Conservation (phyloP, 2,329 filamentous ascomycete species). For the Stachybotrys elegans region DNA sequence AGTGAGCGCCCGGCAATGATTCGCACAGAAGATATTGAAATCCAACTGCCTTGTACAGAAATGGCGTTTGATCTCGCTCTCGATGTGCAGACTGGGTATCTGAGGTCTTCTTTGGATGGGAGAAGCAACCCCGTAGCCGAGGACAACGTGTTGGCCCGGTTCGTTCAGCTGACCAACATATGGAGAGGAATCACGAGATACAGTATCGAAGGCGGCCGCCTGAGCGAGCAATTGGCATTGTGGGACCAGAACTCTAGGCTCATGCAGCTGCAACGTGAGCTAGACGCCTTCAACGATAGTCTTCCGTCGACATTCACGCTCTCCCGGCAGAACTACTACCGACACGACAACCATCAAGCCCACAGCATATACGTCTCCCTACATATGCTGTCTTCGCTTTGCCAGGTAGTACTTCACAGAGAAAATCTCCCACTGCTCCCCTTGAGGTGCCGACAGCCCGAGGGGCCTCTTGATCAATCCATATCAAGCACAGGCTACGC, state of each 20-base stretch:
- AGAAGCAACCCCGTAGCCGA: conserved; percentile 20
- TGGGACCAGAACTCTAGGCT: conserved; percentile 56
- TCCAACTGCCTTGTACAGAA: conserved; percentile 65
- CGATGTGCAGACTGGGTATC: conserved; percentile 48
- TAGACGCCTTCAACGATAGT: conserved; percentile 30
- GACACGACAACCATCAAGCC: conserved; percentile 59
- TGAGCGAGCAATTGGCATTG: conserved; percentile 47
- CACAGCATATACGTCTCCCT: conserved; percentile 62
- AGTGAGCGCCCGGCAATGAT: conserved; percentile 57
- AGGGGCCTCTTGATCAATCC: conserved; percentile 49
- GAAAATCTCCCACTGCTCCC: conserved; percentile 22
- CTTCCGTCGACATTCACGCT: conserved; percentile 55
- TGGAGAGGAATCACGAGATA: conserved; percentile 55
- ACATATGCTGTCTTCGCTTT: conserved; percentile 61
- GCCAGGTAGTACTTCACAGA: conserved; percentile 48
- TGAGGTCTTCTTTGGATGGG: conserved; percentile 20
- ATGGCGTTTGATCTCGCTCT: conserved; percentile 58
- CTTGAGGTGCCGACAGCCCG: conserved; percentile 36
- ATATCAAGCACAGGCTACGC: conserved; percentile 5
- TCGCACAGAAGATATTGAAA: conserved; percentile 51
- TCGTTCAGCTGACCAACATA: conserved; percentile 54
- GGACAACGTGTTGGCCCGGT: conserved; percentile 46
- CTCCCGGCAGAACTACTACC: conserved; percentile 57
- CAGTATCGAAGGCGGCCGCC: conserved; percentile 47
- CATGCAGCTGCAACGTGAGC: conserved; percentile 42